phyloP scores from a whole-genome alignment of 768 basidiomycete genomes.

The Collybia sp. region DNA sequence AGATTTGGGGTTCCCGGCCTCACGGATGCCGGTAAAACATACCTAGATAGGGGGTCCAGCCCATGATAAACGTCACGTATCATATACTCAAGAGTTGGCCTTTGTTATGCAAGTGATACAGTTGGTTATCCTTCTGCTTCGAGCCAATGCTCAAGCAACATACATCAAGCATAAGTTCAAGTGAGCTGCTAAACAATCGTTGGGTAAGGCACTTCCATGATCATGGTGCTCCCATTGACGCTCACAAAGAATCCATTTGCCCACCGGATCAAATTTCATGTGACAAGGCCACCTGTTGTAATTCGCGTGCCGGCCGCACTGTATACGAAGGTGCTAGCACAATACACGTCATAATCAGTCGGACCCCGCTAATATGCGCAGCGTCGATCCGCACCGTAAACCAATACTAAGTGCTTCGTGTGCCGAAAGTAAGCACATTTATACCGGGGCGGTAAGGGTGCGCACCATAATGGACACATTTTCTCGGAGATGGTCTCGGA shows the following conservation, averaged over 20 bases:
- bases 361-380: neutral
- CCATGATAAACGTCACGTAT: too few relatives aligned
- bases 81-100: too few relatives aligned
- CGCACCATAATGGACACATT: constrained; percentile 44
- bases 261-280: constrained; percentile 27
- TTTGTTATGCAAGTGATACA: too few relatives aligned
- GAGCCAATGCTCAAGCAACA: constrained; percentile 3
- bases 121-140: neutral
- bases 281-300: neutral
- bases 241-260: constrained; percentile 42
- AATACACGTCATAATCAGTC: constrained; percentile 7
- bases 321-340: constrained; percentile 43
- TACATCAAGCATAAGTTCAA: constrained; percentile 20
- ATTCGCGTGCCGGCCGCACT: constrained; percentile 30
- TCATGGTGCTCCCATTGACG: constrained; percentile 37
- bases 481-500: constrained; percentile 39
- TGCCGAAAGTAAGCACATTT: constrained; percentile 1
- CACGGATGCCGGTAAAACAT: too few relatives aligned
- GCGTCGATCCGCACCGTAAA: constrained; percentile 30
- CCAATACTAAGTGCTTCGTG: constrained; percentile 50
- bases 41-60: too few relatives aligned
- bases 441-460: too few relatives aligned
- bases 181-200: neutral
- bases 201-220: constrained; percentile 26
- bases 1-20: too few relatives aligned